A percentile compares a stretch with the other conserved stretches of the same genome.
Conservation (phyloP, 345 rosid genomes). For the Crucihimalaya himalaica region DNA sequence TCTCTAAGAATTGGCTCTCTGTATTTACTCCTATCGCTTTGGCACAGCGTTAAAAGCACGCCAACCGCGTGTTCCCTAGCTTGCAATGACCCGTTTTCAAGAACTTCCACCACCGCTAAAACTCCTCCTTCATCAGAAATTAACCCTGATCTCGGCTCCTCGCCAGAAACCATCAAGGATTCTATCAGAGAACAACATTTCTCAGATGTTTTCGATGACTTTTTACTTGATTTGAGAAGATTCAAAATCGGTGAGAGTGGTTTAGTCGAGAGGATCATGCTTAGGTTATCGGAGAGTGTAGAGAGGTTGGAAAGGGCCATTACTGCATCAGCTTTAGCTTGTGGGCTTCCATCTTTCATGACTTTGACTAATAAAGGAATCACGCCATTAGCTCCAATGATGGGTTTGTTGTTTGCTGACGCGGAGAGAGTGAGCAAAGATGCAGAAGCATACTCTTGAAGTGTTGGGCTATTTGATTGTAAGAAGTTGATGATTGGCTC, state of each 20-base stretch:
- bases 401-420: constrained; percentile 71
- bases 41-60: constrained; percentile 70
- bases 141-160: constrained; percentile 59
- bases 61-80: constrained; percentile 90
- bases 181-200: constrained; percentile 82
- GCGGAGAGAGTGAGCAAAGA: constrained; percentile 89
- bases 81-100: constrained; percentile 84
- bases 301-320: constrained; percentile 87
- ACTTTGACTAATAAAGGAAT: constrained; percentile 80
- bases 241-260: constrained; percentile 62
- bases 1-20: constrained; percentile 90
- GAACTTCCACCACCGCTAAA: constrained; percentile 77
- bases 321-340: constrained; percentile 61
- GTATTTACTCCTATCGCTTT: constrained; percentile 83
- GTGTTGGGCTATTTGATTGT: constrained; percentile 53
- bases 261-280: constrained; percentile 51
- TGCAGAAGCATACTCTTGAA: constrained; percentile 84
- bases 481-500: constrained; percentile 74
- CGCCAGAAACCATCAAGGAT: constrained; percentile 73
- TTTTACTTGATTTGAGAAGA: constrained; percentile 70
- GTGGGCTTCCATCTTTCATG: constrained; percentile 68
- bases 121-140: constrained; percentile 81
- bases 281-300: constrained; percentile 54
- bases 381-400: constrained; percentile 72
- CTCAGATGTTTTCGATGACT: constrained; percentile 83